phyloP scores from a whole-genome alignment of 2,329 filamentous ascomycete genomes.

The Cyanodermella asteris region DNA sequence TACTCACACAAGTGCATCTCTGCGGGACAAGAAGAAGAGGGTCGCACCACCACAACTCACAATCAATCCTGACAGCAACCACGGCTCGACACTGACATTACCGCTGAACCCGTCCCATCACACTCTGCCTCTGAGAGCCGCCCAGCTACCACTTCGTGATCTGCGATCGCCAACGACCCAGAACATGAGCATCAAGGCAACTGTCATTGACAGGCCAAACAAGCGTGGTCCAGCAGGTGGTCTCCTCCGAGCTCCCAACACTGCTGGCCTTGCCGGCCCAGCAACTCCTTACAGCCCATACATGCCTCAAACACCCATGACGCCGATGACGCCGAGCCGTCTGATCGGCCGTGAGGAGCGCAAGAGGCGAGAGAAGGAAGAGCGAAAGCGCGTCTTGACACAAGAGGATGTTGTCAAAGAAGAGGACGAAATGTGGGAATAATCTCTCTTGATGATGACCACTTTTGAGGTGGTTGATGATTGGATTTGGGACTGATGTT shows the following conservation, averaged over 20 bases:
- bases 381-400: conserved; percentile 21
- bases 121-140: conserved; percentile 5
- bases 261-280: too few relatives aligned
- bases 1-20: too few relatives aligned
- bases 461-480: too few relatives aligned
- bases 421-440: conserved; percentile 25
- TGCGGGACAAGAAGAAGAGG: too few relatives aligned
- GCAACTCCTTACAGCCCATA: conserved; percentile 27
- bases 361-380: conserved; percentile 19
- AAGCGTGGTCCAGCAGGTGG: too few relatives aligned
- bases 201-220: conserved; percentile 26
- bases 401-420: conserved; percentile 25
- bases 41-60: not conserved
- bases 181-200: conserved; percentile 24
- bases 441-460: not conserved
- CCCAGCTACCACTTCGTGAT: conserved; percentile 9
- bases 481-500: too few relatives aligned
- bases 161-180: conserved; percentile 17
- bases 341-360: conserved; percentile 21
- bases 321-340: conserved; percentile 24
- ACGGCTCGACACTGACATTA: conserved; percentile 5
- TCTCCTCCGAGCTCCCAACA: too few relatives aligned
- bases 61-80: conserved; percentile 5
- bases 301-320: conserved; percentile 28
- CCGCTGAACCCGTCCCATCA: conserved; percentile 1